Evolutionary conservation across 2,329 filamentous ascomycete genomes (phyloP).

Genomic region (Colletotrichum liaoningense): DNA sequence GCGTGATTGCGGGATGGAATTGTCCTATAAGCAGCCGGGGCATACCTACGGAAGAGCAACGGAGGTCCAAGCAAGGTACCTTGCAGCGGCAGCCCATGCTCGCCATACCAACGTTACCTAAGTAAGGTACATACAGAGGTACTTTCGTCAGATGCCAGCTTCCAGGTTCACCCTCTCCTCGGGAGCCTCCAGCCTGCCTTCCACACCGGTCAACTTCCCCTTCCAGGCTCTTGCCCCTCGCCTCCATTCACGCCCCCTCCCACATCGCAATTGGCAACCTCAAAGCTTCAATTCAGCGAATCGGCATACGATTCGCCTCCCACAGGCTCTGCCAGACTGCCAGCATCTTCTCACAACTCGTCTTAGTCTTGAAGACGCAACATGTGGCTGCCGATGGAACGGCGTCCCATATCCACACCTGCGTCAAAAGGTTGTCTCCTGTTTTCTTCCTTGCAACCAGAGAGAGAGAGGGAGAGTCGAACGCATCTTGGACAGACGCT

Average conservation of each 20-base stretch:
- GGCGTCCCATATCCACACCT: not conserved
- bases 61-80: not conserved
- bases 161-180: not conserved
- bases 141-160: not conserved
- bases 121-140: not conserved
- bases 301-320: constrained; percentile 12
- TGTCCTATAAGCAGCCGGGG: not conserved
- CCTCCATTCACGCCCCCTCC: constrained; percentile 4
- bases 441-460: not conserved
- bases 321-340: not conserved
- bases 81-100: not conserved
- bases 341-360: not conserved
- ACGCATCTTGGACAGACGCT: not conserved
- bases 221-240: not conserved
- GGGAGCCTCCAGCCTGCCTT: constrained; percentile 13
- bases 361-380: not conserved
- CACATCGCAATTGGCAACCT: not conserved
- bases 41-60: not conserved
- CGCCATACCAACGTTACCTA: too few relatives aligned
- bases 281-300: constrained; percentile 1
- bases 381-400: not conserved
- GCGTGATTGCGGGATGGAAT: constrained; percentile 2
- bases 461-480: not conserved
- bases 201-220: not conserved
- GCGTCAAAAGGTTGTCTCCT: constrained; percentile 1